Conservation (phyloP, 352 stramenopile genomes). For the Phytophthora aleatoria region DNA sequence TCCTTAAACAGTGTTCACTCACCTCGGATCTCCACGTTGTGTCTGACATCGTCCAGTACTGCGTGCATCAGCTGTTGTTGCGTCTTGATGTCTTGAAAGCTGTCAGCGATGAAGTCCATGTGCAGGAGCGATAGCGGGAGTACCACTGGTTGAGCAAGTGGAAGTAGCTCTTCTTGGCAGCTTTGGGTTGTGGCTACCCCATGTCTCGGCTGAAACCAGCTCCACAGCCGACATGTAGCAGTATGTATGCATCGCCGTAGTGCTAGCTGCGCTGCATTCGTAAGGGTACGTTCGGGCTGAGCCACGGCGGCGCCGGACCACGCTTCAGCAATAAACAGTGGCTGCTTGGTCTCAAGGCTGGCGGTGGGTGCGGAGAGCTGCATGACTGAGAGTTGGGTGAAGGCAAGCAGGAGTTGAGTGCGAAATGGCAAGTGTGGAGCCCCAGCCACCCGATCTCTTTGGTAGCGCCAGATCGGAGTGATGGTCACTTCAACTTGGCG, state of each 20-base stretch:
- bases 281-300: not conserved
- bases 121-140: not conserved
- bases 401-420: not conserved
- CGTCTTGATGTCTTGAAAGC: not conserved
- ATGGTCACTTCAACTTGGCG: conserved; percentile 6
- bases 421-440: conserved; percentile 2
- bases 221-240: not conserved
- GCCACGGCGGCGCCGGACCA: conserved; percentile 3
- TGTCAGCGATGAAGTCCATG: conserved; percentile 1
- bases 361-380: not conserved
- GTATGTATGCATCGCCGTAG: not conserved
- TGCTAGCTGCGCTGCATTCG: not conserved
- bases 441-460: not conserved
- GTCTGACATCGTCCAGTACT: not conserved
- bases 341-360: not conserved
- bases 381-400: not conserved
- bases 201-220: conserved; percentile 2
- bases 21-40: not conserved
- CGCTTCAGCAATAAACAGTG: conserved; percentile 3
- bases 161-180: not conserved
- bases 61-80: conserved; percentile 2
- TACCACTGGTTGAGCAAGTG: not conserved
- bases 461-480: conserved; percentile 2
- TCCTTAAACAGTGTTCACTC: not conserved
- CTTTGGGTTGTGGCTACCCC: not conserved